Conservation (phyloP, 2,329 filamentous ascomycete species). For the Xylaria sp. region DNA sequence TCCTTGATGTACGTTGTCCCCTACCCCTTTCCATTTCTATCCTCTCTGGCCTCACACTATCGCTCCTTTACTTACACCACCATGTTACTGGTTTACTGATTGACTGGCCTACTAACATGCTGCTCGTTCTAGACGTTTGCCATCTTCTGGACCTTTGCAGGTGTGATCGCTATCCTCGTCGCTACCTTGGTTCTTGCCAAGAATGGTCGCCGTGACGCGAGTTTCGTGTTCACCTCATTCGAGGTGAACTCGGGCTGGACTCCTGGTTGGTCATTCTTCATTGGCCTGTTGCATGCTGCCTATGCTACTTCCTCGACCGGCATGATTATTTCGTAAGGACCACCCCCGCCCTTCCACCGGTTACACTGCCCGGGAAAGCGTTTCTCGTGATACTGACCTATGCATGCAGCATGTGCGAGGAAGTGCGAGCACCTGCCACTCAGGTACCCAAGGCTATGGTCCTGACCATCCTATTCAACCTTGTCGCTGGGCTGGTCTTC, state of each 20-base stretch:
- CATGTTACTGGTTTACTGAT: constrained; percentile 3
- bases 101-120: not conserved
- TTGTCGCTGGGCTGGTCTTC: constrained; percentile 60
- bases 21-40: not conserved
- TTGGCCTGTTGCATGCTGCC: constrained; percentile 66
- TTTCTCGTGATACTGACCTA: constrained; percentile 12
- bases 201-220: constrained; percentile 57
- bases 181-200: constrained; percentile 61
- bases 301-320: constrained; percentile 72
- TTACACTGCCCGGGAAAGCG: constrained; percentile 1
- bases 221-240: constrained; percentile 64
- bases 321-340: constrained; percentile 69
- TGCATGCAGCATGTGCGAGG: constrained; percentile 61
- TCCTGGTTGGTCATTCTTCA: constrained; percentile 66
- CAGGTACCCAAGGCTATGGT: constrained; percentile 73
- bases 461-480: constrained; percentile 61
- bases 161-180: constrained; percentile 60
- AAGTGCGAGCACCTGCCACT: constrained; percentile 58
- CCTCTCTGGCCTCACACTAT: not conserved
- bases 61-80: not conserved
- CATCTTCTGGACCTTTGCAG: constrained; percentile 69
- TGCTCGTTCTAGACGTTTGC: constrained; percentile 53
- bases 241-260: constrained; percentile 64
- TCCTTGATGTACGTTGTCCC: constrained; percentile 58
- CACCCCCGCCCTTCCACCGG: constrained; percentile 9